Base-by-base conservation (phyloP, 805 yeast genomes). In the Candida ponderosae region DNA sequence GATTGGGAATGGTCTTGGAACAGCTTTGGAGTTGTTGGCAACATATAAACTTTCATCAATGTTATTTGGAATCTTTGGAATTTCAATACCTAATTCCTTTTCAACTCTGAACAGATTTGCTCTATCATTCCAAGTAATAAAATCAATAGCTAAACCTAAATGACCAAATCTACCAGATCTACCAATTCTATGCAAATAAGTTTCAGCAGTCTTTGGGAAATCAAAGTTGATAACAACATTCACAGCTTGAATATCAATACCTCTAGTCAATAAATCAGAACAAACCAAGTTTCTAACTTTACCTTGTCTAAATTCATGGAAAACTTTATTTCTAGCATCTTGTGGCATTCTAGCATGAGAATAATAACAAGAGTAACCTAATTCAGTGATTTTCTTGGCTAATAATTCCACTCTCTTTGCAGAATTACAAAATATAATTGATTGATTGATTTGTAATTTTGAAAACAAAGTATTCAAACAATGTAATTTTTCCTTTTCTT, bases 121-220 rank as follows among this genome's bases (percentile, higher is more conserved):
- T 58, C 97, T 78, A 60, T 93, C 98, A 54, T 88, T 80, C 96
- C 97, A 90, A 61, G 89, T 86, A 68, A 93, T 87, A 53, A 93
- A 75, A 66, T 93, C 93, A 56, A 93, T 88, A 24, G 98, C 98
- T 58, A 93, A 74, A 72, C 98, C 98, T 57, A 89, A 77, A 61
- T 93, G 98, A 48, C 98, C 98, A 56, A 86, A 93, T 72, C 98
- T 85, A 50, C 98, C 97, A 7, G 97, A 88, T 71, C 98, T 87
- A 73, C 97, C 97, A 51, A 90, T 93, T 74, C 97, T 84, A 68
- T 93, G 98, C 51, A 93, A 74, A 60, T 93, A 93, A 30, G 97
- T 93, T 63, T 93, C 98, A 7, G 97, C 97, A 37, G 82, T 87
- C 62, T 90, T 90, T 43, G 98, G 98, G 81, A 93, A 93, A 62